These are phyloP conservation scores for Fusarium poae DNA, from an alignment of 2,329 filamentous ascomycete genomes.

Conservation along the genomic window DNA sequence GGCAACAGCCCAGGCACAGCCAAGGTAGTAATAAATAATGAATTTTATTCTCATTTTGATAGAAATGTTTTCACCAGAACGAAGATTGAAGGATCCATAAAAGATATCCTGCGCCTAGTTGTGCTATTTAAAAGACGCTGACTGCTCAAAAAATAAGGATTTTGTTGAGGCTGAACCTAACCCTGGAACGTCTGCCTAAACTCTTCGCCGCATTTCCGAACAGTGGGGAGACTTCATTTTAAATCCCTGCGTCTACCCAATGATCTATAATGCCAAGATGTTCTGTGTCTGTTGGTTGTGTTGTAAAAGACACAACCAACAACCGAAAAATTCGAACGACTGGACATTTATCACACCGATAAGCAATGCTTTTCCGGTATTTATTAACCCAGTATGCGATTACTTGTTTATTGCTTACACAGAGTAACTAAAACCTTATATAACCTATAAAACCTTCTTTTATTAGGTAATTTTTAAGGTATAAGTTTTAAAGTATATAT, in stretches of 20 bases:
- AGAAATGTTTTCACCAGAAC: not conserved
- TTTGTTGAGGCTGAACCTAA: not conserved
- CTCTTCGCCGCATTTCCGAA: not conserved
- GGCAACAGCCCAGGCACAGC: not conserved
- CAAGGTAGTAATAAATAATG: not conserved
- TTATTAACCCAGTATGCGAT: no score
- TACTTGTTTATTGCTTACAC: no score
- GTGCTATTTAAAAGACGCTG: not conserved
- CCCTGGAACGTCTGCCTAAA: not conserved
- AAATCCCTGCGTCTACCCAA: not conserved
- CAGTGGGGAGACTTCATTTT: not conserved
- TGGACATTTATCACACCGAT: not conserved
- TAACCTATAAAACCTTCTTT: no score
- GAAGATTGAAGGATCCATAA: fast-evolving
- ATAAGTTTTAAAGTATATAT: no score
- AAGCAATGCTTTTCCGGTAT: no score
- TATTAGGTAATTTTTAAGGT: no score
- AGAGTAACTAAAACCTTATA: no score
- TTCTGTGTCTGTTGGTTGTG: not conserved
- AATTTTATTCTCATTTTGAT: not conserved
- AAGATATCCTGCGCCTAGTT: not conserved
- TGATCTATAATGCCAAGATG: not conserved
- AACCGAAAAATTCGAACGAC: not conserved
- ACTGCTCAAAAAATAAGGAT: not conserved
- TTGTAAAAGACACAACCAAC: not conserved